Evolutionary conservation across 2,329 filamentous ascomycete genomes (phyloP).

Genomic region (Gyromitra esculenta): DNA sequence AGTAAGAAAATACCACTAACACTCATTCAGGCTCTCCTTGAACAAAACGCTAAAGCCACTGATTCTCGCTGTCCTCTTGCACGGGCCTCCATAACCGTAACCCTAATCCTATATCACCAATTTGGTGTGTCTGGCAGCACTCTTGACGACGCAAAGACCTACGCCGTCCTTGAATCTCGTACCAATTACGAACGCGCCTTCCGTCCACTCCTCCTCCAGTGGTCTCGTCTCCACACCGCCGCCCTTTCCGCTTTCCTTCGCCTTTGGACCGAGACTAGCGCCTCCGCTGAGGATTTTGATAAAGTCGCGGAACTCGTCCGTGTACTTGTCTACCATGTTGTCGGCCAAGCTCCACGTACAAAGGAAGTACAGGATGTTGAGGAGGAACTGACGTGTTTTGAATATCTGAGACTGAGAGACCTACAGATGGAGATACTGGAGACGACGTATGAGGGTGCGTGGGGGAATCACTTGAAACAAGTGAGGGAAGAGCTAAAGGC

Average conservation of each 20-base stretch:
- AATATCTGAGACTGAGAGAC: conserved; percentile 79
- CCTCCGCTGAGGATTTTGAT: conserved; percentile 85
- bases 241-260: conserved; percentile 88
- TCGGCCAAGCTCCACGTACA: conserved; percentile 81
- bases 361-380: conserved; percentile 89
- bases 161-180: conserved; percentile 76
- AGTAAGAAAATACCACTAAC: conserved; percentile 16
- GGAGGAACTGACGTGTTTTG: conserved; percentile 85
- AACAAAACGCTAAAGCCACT: conserved; percentile 79
- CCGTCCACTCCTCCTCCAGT: conserved; percentile 86
- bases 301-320: conserved; percentile 92
- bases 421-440: conserved; percentile 94
- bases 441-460: conserved; percentile 90
- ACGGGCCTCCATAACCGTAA: conserved; percentile 84
- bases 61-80: conserved; percentile 85
- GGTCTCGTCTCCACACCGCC: conserved; percentile 88
- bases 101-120: conserved; percentile 89
- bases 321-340: conserved; percentile 87
- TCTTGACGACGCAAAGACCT: conserved; percentile 78
- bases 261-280: conserved; percentile 89
- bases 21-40: conserved; percentile 68
- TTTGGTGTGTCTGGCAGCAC: conserved; percentile 91
- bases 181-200: conserved; percentile 87
- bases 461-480: conserved; percentile 87
- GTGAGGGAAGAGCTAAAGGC: conserved; percentile 91